Base-by-base conservation (phyloP, 1,139 yeast genomes). In the Candida sp. region DNA sequence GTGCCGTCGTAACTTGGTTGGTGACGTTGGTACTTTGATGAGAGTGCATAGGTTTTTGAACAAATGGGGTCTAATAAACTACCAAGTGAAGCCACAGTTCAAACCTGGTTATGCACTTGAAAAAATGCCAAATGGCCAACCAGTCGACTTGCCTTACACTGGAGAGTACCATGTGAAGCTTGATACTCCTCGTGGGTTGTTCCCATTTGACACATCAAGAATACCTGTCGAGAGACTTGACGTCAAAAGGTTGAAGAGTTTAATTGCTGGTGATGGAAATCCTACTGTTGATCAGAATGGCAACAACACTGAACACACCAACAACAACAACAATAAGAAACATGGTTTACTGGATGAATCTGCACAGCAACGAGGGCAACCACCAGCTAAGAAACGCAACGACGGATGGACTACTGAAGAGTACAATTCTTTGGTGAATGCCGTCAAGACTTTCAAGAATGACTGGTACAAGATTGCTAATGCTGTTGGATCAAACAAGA, bases 51-150 rank as follows among this genome's bases (percentile, higher is more conserved):
- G 90, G 56, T 94, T 96, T 64, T 77, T 96, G 57, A 93, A 85
- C 64, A 90, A 89, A 68, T 96, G 99, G 99, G 99, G 99, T 0
- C 76, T 96, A 52, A 91, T 96, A 51, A 96, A 96, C 68, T 96
- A 96, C 66, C 99, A 94, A 69, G 97, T 87, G 1, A 78, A 82
- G 57, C 89, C 93, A 2, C 86, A 82, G 55, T 72, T 83, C 54
- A 80, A 84, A 58, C 91, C 93, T 2, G 83, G 84, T 43, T 81
- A 83, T 51, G 78, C 80, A 1, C 76, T 86, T 33, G 91, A 86
- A 58, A 90, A 90, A 47, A 58, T 74, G 47, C 77, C 79, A 23
- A 75, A 75, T 58, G 81, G 81, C 1, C 68, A 66, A 38, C 73
- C 68, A 62, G 79, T 74, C 31, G 80, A 80, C 4, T 70, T 77